A percentile compares a stretch with the other conserved stretches of the same genome.
Conservation (phyloP, 1,139 yeast genomes). For the Sugiyamaella novakii region DNA sequence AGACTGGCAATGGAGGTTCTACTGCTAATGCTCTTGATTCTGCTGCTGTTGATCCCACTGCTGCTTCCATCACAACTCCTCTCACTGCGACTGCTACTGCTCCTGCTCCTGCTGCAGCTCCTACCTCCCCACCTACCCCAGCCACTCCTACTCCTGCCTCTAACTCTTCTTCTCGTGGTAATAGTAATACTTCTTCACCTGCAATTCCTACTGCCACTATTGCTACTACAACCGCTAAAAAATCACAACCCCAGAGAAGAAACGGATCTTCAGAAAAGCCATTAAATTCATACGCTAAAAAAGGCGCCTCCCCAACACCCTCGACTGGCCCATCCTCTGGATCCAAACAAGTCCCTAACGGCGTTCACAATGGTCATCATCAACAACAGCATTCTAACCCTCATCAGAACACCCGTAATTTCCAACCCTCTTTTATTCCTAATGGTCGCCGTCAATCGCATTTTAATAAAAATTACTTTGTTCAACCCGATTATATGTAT, state of each 20-base stretch:
- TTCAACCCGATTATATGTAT: conserved; percentile 29
- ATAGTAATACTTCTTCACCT: conserved; percentile 2
- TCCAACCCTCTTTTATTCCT: conserved; percentile 18
- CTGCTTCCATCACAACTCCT: no score
- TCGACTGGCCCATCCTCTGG: background rate
- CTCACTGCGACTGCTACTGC: conserved; percentile 14
- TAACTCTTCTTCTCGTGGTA: conserved; percentile 9
- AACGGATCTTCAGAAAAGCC: conserved; percentile 11
- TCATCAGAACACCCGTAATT: conserved; percentile 15
- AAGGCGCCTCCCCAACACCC: background rate
- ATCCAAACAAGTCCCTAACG: conserved; percentile 9
- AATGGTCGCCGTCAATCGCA: conserved; percentile 29
- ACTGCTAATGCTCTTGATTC: conserved; percentile 4
- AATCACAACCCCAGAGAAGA: background rate
- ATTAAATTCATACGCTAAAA: conserved; percentile 12
- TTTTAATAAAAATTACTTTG: conserved; percentile 30
- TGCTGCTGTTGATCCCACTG: background rate
- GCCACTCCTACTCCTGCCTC: conserved; percentile 9
- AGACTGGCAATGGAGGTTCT: background rate
- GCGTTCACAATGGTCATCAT: conserved; percentile 9
- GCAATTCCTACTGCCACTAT: conserved; percentile 5
- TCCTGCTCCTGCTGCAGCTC: background rate
- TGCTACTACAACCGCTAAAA: conserved; percentile 4
- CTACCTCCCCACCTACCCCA: conserved; percentile 4
- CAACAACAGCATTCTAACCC: conserved; percentile 18